Base-by-base conservation (phyloP, 2,329 filamentous ascomycete genomes). In the Beauveria rudraprayagi region DNA sequence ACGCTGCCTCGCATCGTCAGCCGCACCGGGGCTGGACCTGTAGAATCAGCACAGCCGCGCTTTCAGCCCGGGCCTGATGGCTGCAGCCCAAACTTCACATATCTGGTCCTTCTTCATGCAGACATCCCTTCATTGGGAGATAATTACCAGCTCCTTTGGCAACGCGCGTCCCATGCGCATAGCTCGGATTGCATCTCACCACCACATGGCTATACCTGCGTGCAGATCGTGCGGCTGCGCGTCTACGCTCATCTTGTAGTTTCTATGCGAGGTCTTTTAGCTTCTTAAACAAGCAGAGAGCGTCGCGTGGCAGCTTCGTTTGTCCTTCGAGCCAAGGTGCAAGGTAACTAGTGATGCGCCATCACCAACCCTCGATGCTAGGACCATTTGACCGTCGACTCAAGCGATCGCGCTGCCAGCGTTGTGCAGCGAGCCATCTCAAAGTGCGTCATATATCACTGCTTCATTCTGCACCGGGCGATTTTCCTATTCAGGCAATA, bases 371-470 rank as follows among this genome's bases (percentile, higher is more conserved):
- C 14, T 10, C 16, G 9, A 60, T 60, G 28, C 43, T 73, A 1
- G 72, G 72, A 0, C 72, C 72, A 2, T 75, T 74, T 41, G 73
- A 75, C 56, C 52, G 65, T 1, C 69, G 73, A 2, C 70, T 66
- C 52, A 71, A 67, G 57, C 66, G 69, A 34, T 73, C 68, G 2
- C 67, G 72, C 11, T 75, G 73, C 37, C 55, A 64, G 26, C 57
- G 65, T 5, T 75, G 73, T 48, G 66, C 67, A 3, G 53, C 61
- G 26, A 72, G 71, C 55, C 73, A 75, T 61, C 65, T 74, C 9
- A 75, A 74, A 64, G 73, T 71, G 51, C 9, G 66, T 47, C 11
- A 24, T 34, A 8, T 22, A 6, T 19, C 16, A 16, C 5, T 11
- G 5, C n/a, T 8, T 30, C 34, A 16, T 9, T n/a, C 1, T 46